Base-by-base conservation (phyloP, 2,329 filamentous ascomycete genomes). In the Leptographium lundbergii region DNA sequence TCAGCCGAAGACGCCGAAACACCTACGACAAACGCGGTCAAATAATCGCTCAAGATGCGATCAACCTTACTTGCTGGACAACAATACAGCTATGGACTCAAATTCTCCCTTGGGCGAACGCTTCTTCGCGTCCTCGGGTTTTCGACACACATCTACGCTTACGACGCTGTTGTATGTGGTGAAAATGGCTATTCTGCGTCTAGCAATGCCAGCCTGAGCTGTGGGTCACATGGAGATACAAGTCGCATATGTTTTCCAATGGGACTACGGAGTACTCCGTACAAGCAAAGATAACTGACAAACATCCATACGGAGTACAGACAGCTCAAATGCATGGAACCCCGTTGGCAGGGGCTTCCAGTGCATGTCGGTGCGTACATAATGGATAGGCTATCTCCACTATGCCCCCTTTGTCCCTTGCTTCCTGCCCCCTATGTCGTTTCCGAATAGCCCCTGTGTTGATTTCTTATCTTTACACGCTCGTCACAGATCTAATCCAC, bases 281-380 rank as follows among this genome's bases (percentile, higher is more conserved):
- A 45, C 42, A n/a, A 22, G 7, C 3, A 34, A 32, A 9, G 14
- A 22, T 6, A 32, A 53, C 51, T 53, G 51, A 53, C 52, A 42
- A 42, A 6, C 2, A n/a, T n/a, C 7, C 42, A 45, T 10, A 34
- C n/a, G n/a, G n/a, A n/a, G 7, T 39, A 14, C 32, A 59, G 54
- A 59, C 34, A 52, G 32, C n/a, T 29, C 57, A 7, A 36, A 59
- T 24, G 53, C 57, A 6, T 59, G 57, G 57, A 59, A 59, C 34
- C 24, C 57, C 4, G 47, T 50, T 4, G 53, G 42, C 24, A 36
- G 22, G 19, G 57, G 57, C 4, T 59, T 59, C 47, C 57, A 59
- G 32, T 59, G 57, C 53, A 22, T 59, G 32, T 52, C 53, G 24
- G 57, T 56, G 19, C 27, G 57, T 56, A 14, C 36, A 29, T 11